A percentile compares a stretch with the other conserved stretches of the same genome.
Evolutionary conservation across 2,329 filamentous ascomycete species (phyloP).

Genomic region (Colletotrichum karsti): DNA sequence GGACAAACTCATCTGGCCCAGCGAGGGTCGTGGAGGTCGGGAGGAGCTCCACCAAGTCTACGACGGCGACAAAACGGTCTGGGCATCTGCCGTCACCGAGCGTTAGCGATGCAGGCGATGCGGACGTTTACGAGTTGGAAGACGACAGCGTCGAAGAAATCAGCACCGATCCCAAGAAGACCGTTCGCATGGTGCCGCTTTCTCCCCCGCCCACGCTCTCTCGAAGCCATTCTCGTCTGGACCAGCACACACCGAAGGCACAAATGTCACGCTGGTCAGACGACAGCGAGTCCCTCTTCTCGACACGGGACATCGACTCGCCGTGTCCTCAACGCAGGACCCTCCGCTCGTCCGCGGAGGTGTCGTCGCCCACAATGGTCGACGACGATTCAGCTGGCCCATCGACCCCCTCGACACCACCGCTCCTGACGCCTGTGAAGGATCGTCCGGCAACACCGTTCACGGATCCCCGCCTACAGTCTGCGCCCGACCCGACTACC

Average conservation of each 20-base stretch:
- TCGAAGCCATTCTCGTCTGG: neutral
- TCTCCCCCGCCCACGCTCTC: conserved; percentile 15
- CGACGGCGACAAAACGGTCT: neutral
- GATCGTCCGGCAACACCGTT: conserved; percentile 19
- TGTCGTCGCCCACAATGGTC: conserved; percentile 18
- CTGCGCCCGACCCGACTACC: conserved; percentile 8
- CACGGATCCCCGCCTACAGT: conserved; percentile 11
- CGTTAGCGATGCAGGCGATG: neutral
- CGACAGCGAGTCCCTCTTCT: conserved; percentile 25
- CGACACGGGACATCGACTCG: conserved; percentile 19
- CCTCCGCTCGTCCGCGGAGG: conserved; percentile 16
- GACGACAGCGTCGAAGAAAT: neutral
- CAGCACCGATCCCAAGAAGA: neutral
- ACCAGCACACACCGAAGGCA: neutral
- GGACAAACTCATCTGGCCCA: conserved; percentile 21
- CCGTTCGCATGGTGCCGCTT: neutral
- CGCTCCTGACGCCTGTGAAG: conserved; percentile 11
- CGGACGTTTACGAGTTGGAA: neutral
- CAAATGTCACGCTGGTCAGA: conserved; percentile 28
- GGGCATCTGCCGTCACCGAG: neutral
- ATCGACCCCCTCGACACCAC: neutral
- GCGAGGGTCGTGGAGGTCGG: conserved; percentile 23
- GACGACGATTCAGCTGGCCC: conserved; percentile 12
- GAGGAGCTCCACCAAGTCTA: conserved; percentile 22
- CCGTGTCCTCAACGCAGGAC: conserved; percentile 10